Conservation (phyloP, 2,329 filamentous ascomycete species). For the Fusarium avenaceum region DNA sequence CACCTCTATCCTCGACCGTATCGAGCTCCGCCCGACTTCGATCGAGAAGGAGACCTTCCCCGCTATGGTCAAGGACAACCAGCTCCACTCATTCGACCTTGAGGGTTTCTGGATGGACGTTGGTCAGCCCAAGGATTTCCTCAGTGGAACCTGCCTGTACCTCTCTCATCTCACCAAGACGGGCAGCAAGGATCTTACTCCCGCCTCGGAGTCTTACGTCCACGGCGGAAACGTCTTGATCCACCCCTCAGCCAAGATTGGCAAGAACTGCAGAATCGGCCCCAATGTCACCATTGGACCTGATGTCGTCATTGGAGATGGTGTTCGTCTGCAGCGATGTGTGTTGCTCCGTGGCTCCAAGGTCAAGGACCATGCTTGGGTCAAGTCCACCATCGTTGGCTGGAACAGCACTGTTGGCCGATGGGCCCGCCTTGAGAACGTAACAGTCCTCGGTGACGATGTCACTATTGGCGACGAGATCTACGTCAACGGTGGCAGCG, state of each 20-base stretch:
- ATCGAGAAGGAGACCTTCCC: slow-evolving; percentile 99
- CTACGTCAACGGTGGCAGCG: slow-evolving; percentile 96
- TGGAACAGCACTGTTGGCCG: slow-evolving; percentile 97
- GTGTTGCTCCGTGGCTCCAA: slow-evolving; percentile 90
- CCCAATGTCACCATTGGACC: slow-evolving; percentile 97
- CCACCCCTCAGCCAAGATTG: slow-evolving; percentile 93
- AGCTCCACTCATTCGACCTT: slow-evolving; percentile 95
- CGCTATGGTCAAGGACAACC: slow-evolving; percentile 87
- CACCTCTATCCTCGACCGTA: slow-evolving; percentile 88
- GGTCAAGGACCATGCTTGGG: slow-evolving; percentile 98
- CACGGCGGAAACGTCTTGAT: slow-evolving; percentile 96
- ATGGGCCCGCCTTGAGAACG: slow-evolving; percentile 97
- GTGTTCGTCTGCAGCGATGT: slow-evolving; percentile 92
- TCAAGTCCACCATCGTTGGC: slow-evolving; percentile 98
- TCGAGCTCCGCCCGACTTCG: slow-evolving; percentile 94
- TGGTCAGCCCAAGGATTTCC: slow-evolving; percentile 98
- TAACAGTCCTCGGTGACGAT: slow-evolving; percentile 97
- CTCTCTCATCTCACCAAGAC: slow-evolving; percentile 93
- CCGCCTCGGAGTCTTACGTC: slow-evolving; percentile 81
- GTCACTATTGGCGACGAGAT: slow-evolving; percentile 98
- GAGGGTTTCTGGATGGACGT: slow-evolving; percentile 99
- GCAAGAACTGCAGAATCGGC: slow-evolving; percentile 97
- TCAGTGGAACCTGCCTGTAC: slow-evolving; percentile 95
- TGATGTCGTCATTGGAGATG: slow-evolving; percentile 91
- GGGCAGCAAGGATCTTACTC: slow-evolving; percentile 84